phyloP scores from a whole-genome alignment of 225 moss, liverwort and hornwort species.

The Pseudisothecium myosuroides region DNA sequence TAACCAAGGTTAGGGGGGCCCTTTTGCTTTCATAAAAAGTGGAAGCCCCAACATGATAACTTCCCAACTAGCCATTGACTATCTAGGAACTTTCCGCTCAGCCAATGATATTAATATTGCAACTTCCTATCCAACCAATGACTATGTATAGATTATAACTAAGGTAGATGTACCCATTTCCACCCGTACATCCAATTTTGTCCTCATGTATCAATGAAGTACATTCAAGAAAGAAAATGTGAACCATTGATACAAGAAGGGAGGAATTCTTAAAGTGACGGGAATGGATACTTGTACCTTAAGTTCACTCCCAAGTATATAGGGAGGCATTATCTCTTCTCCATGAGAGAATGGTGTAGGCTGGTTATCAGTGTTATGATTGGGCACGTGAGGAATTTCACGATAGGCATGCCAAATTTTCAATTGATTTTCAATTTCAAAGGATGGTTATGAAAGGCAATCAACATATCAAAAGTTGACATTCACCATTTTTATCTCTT shows the following conservation, averaged over 20 bases:
- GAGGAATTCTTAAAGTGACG: too few relatives aligned
- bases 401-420: not conserved
- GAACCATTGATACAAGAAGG: too few relatives aligned
- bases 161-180: too few relatives aligned
- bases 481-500: not conserved
- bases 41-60: rapidly evolving
- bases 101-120: not conserved
- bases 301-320: rapidly evolving
- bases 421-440: not conserved
- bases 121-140: not conserved
- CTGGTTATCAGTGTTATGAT: not conserved
- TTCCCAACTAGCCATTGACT: not conserved
- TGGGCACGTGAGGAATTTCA: not conserved
- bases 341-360: rapidly evolving
- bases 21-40: rapidly evolving
- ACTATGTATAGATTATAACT: not conserved
- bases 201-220: too few relatives aligned
- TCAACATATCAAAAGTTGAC: not conserved
- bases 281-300: too few relatives aligned
- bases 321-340: not conserved
- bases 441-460: not conserved
- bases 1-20: not conserved
- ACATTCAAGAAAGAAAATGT: too few relatives aligned
- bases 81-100: not conserved
- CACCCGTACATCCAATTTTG: too few relatives aligned